Conservation (phyloP, 1,139 yeast genomes). For the Schizosaccharomyces versatilis region DNA sequence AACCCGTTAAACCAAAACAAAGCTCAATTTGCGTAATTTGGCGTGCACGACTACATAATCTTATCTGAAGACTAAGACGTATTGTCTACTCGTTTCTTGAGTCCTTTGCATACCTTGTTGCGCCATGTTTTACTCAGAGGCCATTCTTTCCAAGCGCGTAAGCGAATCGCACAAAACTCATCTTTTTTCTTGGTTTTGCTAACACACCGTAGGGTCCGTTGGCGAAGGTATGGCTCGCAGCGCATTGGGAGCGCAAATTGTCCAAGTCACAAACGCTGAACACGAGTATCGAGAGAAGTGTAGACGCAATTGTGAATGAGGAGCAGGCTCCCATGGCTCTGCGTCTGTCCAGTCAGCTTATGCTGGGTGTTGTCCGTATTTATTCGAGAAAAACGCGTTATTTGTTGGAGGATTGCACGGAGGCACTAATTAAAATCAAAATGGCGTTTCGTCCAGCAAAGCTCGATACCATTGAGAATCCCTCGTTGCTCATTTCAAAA, state of each 20-base stretch:
- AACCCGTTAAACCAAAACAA: too few relatives aligned
- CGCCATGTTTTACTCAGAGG: conserved; percentile 14
- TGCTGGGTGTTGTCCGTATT: conserved; percentile 73
- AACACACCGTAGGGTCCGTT: conserved; percentile 36
- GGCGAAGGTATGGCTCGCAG: conserved; percentile 86
- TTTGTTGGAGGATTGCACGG: conserved; percentile 64
- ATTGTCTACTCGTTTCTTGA: too few relatives aligned
- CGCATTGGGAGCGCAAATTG: conserved; percentile 62
- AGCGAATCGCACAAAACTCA: not conserved
- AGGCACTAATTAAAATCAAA: conserved; percentile 50
- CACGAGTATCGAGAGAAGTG: conserved; percentile 50
- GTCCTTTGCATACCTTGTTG: not conserved
- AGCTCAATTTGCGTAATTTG: too few relatives aligned
- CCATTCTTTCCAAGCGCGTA: conserved; percentile 14
- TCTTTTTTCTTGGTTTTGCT: not conserved
- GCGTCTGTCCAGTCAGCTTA: conserved; percentile 66
- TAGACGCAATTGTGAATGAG: conserved; percentile 29
- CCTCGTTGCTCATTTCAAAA: conserved; percentile 18
- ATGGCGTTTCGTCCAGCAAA: conserved; percentile 38
- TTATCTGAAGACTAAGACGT: too few relatives aligned
- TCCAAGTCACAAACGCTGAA: conserved; percentile 54
- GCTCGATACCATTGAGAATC: conserved; percentile 26
- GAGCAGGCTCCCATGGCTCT: conserved; percentile 37
- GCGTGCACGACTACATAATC: too few relatives aligned
- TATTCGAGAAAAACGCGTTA: conserved; percentile 73